Percentiles rank a stretch among this genome's conserved stretches.
Conservation (phyloP, 108 stramenopile genomes). For the Epithemia pelagica region DNA sequence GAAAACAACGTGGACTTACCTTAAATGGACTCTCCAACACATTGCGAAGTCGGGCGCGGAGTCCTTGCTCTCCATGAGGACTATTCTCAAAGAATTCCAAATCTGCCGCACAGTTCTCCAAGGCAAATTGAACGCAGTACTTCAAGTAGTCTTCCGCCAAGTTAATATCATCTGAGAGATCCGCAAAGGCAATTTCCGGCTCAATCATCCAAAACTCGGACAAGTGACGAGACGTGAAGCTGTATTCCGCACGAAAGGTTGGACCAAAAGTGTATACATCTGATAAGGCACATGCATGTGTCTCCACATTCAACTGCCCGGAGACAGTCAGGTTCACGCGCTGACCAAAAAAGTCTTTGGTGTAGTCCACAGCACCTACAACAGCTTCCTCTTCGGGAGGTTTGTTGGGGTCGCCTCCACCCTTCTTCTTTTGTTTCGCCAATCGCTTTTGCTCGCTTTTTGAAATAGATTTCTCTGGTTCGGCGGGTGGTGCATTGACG, state of each 20-base stretch:
- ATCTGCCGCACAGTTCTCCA: conserved; percentile 82
- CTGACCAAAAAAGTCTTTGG: conserved; percentile 72
- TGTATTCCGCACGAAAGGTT: conserved; percentile 93
- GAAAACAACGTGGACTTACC: conserved; percentile 17
- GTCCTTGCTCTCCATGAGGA: conserved; percentile 56
- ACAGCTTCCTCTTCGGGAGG: conserved; percentile 39
- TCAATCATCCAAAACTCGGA: conserved; percentile 96
- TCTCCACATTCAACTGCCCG: conserved; percentile 91
- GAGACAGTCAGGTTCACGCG: conserved; percentile 83
- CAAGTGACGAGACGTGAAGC: conserved; percentile 89
- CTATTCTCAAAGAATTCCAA: conserved; percentile 81
- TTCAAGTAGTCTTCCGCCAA: conserved; percentile 94
- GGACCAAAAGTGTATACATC: conserved; percentile 96
- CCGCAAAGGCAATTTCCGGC: conserved; percentile 87
- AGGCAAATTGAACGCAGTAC: conserved; percentile 82
- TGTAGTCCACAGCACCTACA: conserved; percentile 52
- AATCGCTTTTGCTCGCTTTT: conserved; percentile 32
- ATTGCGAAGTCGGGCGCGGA: conserved; percentile 48
- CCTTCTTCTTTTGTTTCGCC: conserved; percentile 18
- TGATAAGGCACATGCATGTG: conserved; percentile 81
- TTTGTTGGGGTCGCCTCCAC: conserved; percentile 23
- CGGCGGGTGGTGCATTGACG: conserved; percentile 38
- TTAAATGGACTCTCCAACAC: conserved; percentile 65
- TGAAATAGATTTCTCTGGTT: conserved; percentile 17
- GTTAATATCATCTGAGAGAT: conserved; percentile 72